phyloP scores from a whole-genome alignment of 352 stramenopile species.

The Phytophthora foliorum region DNA sequence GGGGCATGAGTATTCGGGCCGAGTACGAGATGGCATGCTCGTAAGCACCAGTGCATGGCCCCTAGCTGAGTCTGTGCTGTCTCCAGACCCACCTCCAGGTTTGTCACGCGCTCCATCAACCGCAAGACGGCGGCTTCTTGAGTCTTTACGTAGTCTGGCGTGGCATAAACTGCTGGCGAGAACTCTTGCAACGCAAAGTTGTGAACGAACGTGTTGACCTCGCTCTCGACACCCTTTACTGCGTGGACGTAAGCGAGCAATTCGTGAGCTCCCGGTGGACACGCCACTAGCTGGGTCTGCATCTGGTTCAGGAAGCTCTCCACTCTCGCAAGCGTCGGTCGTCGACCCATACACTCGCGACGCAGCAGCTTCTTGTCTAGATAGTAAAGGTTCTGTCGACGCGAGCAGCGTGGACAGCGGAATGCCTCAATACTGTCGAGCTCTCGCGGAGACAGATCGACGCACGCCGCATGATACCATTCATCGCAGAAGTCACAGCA shows the following conservation, averaged over 20 bases:
- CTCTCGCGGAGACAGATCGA: conserved; percentile 61
- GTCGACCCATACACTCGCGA: conserved; percentile 53
- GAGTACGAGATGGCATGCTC: conserved; percentile 74
- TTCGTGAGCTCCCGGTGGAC: conserved; percentile 60
- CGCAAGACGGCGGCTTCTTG: conserved; percentile 42
- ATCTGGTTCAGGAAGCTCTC: conserved; percentile 68
- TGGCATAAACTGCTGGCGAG: conserved; percentile 57
- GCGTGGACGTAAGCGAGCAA: conserved; percentile 64
- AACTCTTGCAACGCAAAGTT: conserved; percentile 60
- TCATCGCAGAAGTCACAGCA: conserved; percentile 91
- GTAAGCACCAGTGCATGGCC: conserved; percentile 83
- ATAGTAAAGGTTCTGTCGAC: conserved; percentile 77
- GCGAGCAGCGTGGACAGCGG: conserved; percentile 72
- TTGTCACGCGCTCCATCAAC: conserved; percentile 70
- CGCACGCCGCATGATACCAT: conserved; percentile 85
- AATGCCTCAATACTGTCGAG: conserved; percentile 80
- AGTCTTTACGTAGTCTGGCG: conserved; percentile 43
- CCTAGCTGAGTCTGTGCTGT: conserved; percentile 56
- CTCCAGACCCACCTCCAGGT: conserved; percentile 70
- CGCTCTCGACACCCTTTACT: conserved; percentile 49
- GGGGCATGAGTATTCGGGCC: conserved; percentile 50
- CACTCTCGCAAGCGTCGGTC: conserved; percentile 60
- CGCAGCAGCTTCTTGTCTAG: conserved; percentile 67
- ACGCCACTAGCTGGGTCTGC: conserved; percentile 60
- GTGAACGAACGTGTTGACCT: conserved; percentile 47